phyloP scores from a whole-genome alignment of 768 basidiomycete genomes.

The Russula brevipes region DNA sequence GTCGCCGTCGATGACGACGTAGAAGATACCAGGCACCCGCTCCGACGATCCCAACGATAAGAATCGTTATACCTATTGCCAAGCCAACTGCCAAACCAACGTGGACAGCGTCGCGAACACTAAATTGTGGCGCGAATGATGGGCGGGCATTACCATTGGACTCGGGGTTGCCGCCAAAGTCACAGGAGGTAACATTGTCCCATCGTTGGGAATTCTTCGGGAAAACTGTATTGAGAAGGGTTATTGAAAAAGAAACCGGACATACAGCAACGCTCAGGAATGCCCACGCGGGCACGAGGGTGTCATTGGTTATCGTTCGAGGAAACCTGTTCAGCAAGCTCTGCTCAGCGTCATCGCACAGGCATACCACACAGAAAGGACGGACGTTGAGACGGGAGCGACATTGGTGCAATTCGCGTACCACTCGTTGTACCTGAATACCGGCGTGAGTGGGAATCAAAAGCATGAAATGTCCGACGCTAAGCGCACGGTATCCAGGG shows the following conservation, averaged over 20 bases:
- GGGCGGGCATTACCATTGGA: constrained; percentile 4
- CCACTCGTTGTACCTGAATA: constrained; percentile 7
- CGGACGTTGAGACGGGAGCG: constrained; percentile 2
- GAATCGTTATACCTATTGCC: neutral
- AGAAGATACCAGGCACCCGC: neutral
- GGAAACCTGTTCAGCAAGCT: constrained; percentile 2
- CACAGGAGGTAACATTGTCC: constrained; percentile 11
- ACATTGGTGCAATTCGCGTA: neutral
- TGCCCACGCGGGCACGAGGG: constrained; percentile 14
- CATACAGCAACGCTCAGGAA: constrained; percentile 10
- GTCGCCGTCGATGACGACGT: neutral
- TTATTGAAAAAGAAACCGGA: neutral
- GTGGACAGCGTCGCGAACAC: neutral
- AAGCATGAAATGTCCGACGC: neutral
- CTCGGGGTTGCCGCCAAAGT: neutral
- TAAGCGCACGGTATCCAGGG: constrained; percentile 8
- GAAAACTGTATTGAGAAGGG: neutral
- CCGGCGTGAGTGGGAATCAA: neutral
- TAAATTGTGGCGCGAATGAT: neutral
- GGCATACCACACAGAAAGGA: neutral
- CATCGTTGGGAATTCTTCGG: neutral
- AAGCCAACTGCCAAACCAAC: neutral
- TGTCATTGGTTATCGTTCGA: neutral
- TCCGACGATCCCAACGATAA: neutral
- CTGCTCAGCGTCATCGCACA: neutral